A percentile compares a stretch with the other conserved stretches of the same genome.
Conservation (phyloP, 306 rosid species). For the Astragalus glycyphyllos region DNA sequence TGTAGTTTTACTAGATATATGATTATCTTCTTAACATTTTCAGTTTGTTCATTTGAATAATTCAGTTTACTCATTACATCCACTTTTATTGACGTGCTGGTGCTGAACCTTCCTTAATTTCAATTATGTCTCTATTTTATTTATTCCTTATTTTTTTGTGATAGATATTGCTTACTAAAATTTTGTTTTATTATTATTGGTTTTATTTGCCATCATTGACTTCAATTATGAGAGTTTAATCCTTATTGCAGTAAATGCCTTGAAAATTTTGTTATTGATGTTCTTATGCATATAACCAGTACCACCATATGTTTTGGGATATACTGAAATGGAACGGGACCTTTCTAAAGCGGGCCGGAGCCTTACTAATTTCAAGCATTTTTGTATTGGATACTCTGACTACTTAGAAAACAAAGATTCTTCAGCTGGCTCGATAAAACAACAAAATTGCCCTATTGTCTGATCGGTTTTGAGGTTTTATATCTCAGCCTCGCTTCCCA, state of each 20-base stretch:
- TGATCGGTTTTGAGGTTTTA: slow-evolving; percentile 78
- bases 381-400: slow-evolving; percentile 88
- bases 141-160: neutral
- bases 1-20: too few relatives aligned
- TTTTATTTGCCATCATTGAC: neutral
- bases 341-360: slow-evolving; percentile 78
- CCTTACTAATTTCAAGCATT: slow-evolving; percentile 78
- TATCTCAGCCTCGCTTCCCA: slow-evolving; percentile 29
- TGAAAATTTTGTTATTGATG: slow-evolving; percentile 40
- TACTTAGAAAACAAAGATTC: slow-evolving; percentile 72
- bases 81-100: neutral
- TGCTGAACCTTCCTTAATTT: slow-evolving; percentile 4
- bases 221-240: slow-evolving; percentile 20
- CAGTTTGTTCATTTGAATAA: neutral
- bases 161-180: neutral
- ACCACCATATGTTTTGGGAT: slow-evolving; percentile 75
- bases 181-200: slow-evolving; percentile 1
- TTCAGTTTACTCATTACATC: neutral
- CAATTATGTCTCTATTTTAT: neutral
- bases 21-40: too few relatives aligned
- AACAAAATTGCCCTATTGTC: slow-evolving; percentile 79
- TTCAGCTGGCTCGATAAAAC: slow-evolving; percentile 62
- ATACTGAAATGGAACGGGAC: slow-evolving; percentile 65
- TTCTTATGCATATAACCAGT: slow-evolving; percentile 55
- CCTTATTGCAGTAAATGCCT: neutral